Base-by-base conservation (phyloP, 208 protist species). In the Acanthamoeba divionensis region DNA sequence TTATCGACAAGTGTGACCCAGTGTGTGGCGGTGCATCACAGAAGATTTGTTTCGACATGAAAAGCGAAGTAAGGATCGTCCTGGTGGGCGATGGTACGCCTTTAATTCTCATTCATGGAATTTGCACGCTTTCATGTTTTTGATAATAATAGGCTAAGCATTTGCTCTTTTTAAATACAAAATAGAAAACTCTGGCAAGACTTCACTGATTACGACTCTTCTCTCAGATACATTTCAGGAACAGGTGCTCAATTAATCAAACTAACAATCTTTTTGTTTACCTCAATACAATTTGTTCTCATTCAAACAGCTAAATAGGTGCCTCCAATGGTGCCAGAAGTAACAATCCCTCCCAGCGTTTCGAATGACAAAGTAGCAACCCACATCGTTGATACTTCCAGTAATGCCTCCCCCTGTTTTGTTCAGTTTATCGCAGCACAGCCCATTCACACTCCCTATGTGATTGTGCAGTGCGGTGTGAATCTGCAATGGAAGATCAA, bases 331-430 rank as follows among this genome's bases (percentile, higher is more conserved):
- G 57, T 87, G 50, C 79, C 79, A 71, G 55, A 87, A 29, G 41
- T 87, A 12, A 87, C 79, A 13, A 87, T 87, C 21, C 79, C 79
- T 41, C 79, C 79, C 2, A 60, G 57, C 15, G 79, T 69, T 24
- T 60, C 79, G 44, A 63, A 63, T 50, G 79, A 87, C 9, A 15
- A 45, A 12, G 79, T 87, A 15, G 9, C 79, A n/a, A 87, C 79
- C 9, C 79, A 87, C 54, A 87, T 87, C 26, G 26, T 87, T 26
- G 79, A 87, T 60, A 87, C 79, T 21, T 69, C 79, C 24, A 54
- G 79, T 87, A 60, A n/a, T 13, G 4, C 24, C 8, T 12, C 69
- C 5, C 2, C 33, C 65, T 73, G n/a, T 7, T 24, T 6, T 45
- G 4, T 38, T 44, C 12, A 18, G 33, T 26, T 3, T 44, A 26